These are phyloP conservation scores for Candida frijolesensis DNA, from an alignment of 1,139 yeast genomes.

Conservation along the genomic window DNA sequence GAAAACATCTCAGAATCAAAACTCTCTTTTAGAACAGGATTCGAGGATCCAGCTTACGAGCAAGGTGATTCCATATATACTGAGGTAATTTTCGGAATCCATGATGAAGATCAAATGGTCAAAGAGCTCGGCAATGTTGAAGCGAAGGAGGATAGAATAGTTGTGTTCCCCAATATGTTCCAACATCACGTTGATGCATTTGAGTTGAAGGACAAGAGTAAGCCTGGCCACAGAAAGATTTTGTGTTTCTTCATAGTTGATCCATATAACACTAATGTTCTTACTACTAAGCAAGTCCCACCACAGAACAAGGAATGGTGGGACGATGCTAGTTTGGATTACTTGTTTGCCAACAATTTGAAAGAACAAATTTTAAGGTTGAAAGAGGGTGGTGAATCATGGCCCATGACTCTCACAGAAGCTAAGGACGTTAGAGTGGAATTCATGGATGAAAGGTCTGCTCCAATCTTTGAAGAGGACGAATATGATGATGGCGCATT, in stretches of 20 bases:
- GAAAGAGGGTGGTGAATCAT: constrained; percentile 12
- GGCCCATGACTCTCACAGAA: constrained; percentile 25
- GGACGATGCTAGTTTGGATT: constrained; percentile 20
- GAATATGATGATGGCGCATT: constrained; percentile 17
- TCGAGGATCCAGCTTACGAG: constrained; percentile 39
- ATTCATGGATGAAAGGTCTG: constrained; percentile 38
- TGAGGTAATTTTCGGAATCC: constrained; percentile 28
- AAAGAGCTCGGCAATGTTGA: constrained; percentile 27
- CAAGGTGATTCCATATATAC: constrained; percentile 34
- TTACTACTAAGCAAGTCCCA: constrained; percentile 37
- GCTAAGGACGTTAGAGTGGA: constrained; percentile 30
- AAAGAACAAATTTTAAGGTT: constrained; percentile 13
- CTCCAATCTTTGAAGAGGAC: constrained; percentile 11
- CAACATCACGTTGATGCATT: constrained; percentile 47
- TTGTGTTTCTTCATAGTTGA: constrained; percentile 44
- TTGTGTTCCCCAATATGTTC: constrained; percentile 41
- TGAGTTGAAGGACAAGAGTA: constrained; percentile 34
- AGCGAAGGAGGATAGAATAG: constrained; percentile 28
- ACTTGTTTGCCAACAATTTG: constrained; percentile 16
- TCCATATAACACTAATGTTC: constrained; percentile 33
- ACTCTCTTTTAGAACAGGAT: constrained; percentile 33
- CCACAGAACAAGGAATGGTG: constrained; percentile 47
- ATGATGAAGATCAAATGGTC: constrained; percentile 29
- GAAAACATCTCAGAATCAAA: constrained; percentile 41
- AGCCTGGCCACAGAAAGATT: constrained; percentile 42